A percentile compares a stretch with the other conserved stretches of the same genome.
These are phyloP conservation scores for Thamnidium elegans DNA, from an alignment of 192 early-diverging fungal genomes.

Conservation along the genomic window DNA sequence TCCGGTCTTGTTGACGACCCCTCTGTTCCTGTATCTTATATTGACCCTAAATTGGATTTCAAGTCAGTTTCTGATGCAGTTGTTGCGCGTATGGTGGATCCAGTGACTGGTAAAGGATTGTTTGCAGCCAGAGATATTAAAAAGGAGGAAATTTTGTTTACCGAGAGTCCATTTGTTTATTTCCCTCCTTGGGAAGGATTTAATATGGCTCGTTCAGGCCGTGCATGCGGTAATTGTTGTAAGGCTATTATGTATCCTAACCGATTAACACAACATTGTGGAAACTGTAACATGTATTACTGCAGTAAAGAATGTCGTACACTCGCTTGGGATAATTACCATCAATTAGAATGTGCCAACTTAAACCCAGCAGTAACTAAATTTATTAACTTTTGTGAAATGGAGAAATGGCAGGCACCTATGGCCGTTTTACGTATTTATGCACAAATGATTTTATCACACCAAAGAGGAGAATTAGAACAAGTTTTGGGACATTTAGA, in stretches of 20 bases:
- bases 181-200: conserved; percentile 58
- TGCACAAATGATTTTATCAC: conserved; percentile 43
- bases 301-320: conserved; percentile 47
- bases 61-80: conserved; percentile 35
- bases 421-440: conserved; percentile 50
- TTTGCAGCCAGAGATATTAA: conserved; percentile 53
- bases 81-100: conserved; percentile 37
- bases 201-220: conserved; percentile 37
- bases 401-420: conserved; percentile 46
- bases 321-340: conserved; percentile 47
- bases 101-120: conserved; percentile 45
- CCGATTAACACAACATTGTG: conserved; percentile 35
- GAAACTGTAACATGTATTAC: conserved; percentile 42
- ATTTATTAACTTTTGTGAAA: conserved; percentile 42
- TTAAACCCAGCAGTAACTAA: conserved; percentile 42
- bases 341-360: conserved; percentile 42
- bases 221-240: conserved; percentile 55
- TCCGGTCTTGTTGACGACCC: conserved; percentile 44
- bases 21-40: conserved; percentile 50
- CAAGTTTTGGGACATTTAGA: conserved; percentile 44
- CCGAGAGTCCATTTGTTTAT: conserved; percentile 56
- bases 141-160: conserved; percentile 48
- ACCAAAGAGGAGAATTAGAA: conserved; percentile 44
- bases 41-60: conserved; percentile 43
- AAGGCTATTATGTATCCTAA: conserved; percentile 42